Evolutionary conservation across 2,329 filamentous ascomycete species (phyloP), one percentile per base, ranked within the genome.

Genomic region (Ascosphaera apis): DNA sequence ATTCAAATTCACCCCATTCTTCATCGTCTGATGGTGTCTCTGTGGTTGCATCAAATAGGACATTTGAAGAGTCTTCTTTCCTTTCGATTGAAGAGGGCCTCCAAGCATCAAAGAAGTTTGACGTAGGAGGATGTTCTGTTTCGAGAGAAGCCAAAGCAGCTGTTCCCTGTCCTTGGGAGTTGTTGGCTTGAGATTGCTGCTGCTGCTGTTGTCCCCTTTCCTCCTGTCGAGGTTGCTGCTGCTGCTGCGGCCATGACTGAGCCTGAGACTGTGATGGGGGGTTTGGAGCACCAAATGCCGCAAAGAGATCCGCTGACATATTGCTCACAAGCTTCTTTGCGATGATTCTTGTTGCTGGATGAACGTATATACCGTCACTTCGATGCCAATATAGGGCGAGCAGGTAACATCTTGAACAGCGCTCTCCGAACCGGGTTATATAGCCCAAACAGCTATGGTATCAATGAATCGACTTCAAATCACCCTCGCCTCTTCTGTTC

Each of bases 31-130:
- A 19, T n/a, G 40, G 37, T 27, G 43, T 36, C 33, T 56, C 54
- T 5, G 48, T 41, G 21, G 50, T 42, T 25, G 67, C 73, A 51
- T 80, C 74, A 48, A 80, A 80, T 2, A 80, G 55, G 3, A 80
- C 64, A 42, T 70, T 66, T 12, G 28, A 17, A 21, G 19, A 21
- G 19, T 9, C 34, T 35, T n/a, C 19, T 23, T 32, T 36, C 34
- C 11, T 34, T 28, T 16, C 35, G 28, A 21, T 28, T 23, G 15
- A 36, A 9, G 19, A 9, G 9, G 19, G 4, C 9, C 9, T 21
- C 19, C 19, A 23, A 13, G 6, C 6, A 16, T 34, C 32, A 15
- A 23, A 13, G 8, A 19, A 15, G 25, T 12, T n/a, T 11, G 7
- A 7, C 4, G 16, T 27, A n/a, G 19, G 16, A 5, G 7, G 5